These are phyloP conservation scores for Peterozyma xylosa DNA, from an alignment of 805 yeast species.

Conservation along the genomic window DNA sequence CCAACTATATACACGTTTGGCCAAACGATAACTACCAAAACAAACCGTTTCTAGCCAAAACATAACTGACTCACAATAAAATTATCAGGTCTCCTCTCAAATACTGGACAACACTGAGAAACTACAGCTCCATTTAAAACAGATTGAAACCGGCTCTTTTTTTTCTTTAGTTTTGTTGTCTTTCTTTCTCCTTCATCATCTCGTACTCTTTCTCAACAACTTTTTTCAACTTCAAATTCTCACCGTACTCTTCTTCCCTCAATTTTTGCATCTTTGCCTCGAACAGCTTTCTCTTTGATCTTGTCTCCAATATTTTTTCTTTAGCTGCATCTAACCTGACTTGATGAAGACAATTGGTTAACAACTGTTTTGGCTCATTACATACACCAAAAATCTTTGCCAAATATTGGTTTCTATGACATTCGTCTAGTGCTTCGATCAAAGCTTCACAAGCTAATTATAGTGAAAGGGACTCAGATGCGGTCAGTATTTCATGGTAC, in stretches of 20 bases:
- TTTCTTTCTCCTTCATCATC: constrained; percentile 8
- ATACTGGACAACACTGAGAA: neutral
- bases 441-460: constrained; percentile 62
- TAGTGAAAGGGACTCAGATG: neutral
- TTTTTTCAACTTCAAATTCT: constrained; percentile 60
- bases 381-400: constrained; percentile 76
- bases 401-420: constrained; percentile 67
- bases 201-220: constrained; percentile 49
- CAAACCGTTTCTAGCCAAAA: too few species aligned
- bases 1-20: too few species aligned
- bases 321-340: constrained; percentile 61
- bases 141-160: neutral
- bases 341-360: constrained; percentile 71
- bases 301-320: constrained; percentile 43
- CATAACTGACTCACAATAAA: too few species aligned
- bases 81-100: neutral
- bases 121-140: too few species aligned
- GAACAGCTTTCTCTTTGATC: constrained; percentile 45
- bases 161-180: neutral
- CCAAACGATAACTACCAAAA: too few species aligned
- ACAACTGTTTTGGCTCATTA: constrained; percentile 74
- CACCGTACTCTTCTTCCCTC: constrained; percentile 78
- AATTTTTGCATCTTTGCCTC: constrained; percentile 51
- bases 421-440: constrained; percentile 82
- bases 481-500: neutral